These are phyloP conservation scores for Priceomyces fermenticarens DNA, from an alignment of 805 yeast species.

Conservation along the genomic window DNA sequence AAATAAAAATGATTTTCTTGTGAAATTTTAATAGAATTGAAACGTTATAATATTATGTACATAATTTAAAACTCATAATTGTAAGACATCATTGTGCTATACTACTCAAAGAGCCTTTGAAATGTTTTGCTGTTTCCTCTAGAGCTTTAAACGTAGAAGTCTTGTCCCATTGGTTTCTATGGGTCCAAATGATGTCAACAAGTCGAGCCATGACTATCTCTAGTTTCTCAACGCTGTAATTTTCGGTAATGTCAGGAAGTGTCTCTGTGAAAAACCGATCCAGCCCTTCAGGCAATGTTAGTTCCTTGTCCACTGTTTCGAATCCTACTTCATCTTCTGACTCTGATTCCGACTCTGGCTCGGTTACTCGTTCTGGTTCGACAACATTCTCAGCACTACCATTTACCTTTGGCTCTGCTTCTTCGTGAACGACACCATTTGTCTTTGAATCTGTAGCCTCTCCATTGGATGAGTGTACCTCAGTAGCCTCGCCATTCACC, in stretches of 20 bases:
- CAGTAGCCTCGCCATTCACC: not conserved
- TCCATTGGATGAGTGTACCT: not conserved
- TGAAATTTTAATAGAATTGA: not conserved
- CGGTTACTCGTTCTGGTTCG: constrained; percentile 4
- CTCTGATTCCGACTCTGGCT: constrained; percentile 16
- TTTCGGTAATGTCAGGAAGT: constrained; percentile 28
- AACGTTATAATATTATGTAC: constrained; percentile 1
- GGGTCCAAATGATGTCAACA: constrained; percentile 71
- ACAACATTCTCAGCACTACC: constrained; percentile 1
- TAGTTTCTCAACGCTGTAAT: constrained; percentile 33
- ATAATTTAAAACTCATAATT: not conserved
- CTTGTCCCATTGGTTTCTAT: constrained; percentile 50
- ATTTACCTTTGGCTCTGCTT: not conserved
- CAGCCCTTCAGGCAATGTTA: constrained; percentile 23
- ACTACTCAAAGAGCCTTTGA: constrained; percentile 3
- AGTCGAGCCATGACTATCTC: constrained; percentile 56
- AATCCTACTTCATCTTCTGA: constrained; percentile 29
- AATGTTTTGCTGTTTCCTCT: constrained; percentile 15
- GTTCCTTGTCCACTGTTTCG: constrained; percentile 42
- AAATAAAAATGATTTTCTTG: not conserved
- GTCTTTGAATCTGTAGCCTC: not conserved
- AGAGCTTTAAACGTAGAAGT: constrained; percentile 32
- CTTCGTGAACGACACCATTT: not conserved
- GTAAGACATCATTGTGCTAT: not conserved
- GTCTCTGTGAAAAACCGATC: constrained; percentile 21